These are phyloP conservation scores for Triangularia setosa DNA, from an alignment of 2,329 filamentous ascomycete genomes.

Conservation along the genomic window DNA sequence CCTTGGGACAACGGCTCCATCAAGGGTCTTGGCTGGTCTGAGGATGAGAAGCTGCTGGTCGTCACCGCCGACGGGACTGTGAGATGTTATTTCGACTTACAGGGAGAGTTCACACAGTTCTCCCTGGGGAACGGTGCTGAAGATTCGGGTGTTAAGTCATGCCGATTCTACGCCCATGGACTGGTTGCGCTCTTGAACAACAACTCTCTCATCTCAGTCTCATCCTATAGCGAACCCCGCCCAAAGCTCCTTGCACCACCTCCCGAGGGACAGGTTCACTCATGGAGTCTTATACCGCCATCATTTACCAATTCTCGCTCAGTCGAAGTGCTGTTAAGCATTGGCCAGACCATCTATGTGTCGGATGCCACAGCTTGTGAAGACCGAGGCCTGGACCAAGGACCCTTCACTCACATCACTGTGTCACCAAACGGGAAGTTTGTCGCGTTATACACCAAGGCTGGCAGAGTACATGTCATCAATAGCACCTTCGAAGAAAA, in stretches of 20 bases:
- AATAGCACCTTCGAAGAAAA: constrained; percentile 93
- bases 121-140: constrained; percentile 86
- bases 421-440: constrained; percentile 90
- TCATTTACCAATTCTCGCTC: constrained; percentile 85
- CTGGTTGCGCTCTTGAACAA: constrained; percentile 89
- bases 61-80: constrained; percentile 88
- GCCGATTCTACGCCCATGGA: constrained; percentile 83
- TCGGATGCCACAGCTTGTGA: constrained; percentile 87
- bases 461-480: constrained; percentile 86
- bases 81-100: constrained; percentile 84
- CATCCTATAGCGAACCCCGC: constrained; percentile 84
- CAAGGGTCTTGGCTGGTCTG: constrained; percentile 90
- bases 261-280: constrained; percentile 74
- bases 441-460: constrained; percentile 79
- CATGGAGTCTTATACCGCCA: constrained; percentile 87
- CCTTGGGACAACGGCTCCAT: constrained; percentile 89
- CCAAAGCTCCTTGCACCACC: constrained; percentile 75
- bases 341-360: constrained; percentile 78
- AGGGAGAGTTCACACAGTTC: constrained; percentile 93
- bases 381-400: constrained; percentile 85
- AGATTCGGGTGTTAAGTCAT: constrained; percentile 80
- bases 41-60: constrained; percentile 86
- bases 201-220: constrained; percentile 82
- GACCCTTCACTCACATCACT: constrained; percentile 84
- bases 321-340: constrained; percentile 85